phyloP scores from a whole-genome alignment of 352 stramenopile species.

The Phytophthora fragariaefolia region DNA sequence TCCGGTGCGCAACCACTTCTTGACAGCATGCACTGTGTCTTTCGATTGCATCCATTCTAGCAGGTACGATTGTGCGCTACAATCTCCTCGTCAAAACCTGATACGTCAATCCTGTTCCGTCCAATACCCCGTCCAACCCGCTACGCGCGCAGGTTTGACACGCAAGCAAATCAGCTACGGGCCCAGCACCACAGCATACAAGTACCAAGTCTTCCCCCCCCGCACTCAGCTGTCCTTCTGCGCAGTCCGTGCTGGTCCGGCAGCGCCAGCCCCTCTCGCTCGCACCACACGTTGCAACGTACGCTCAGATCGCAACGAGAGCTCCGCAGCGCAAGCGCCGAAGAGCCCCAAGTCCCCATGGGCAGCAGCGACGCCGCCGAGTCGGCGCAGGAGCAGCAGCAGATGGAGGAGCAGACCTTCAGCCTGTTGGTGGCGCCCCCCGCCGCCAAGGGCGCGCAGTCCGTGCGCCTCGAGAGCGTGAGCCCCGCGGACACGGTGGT shows the following conservation, averaged over 20 bases:
- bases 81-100: accelerated
- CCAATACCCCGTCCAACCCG: constrained; percentile 16
- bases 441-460: constrained; percentile 20
- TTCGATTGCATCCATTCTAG: background rate
- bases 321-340: constrained; percentile 1
- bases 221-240: background rate
- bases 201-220: too few relatives aligned
- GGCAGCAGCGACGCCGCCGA: constrained; percentile 43
- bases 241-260: background rate
- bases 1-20: too few relatives aligned
- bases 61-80: background rate
- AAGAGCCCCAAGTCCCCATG: constrained; percentile 29
- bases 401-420: constrained; percentile 58
- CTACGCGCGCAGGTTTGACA: constrained; percentile 24
- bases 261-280: background rate
- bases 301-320: constrained; percentile 28
- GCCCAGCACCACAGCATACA: background rate
- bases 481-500: constrained; percentile 82
- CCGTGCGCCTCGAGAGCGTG: constrained; percentile 73
- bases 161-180: background rate
- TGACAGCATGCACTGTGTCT: too few relatives aligned
- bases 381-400: constrained; percentile 25
- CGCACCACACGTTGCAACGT: constrained; percentile 40
- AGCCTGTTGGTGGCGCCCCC: constrained; percentile 66
- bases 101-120: constrained; percentile 20